A percentile compares a stretch with the other conserved stretches of the same genome.
Evolutionary conservation across 2,329 filamentous ascomycete species (phyloP).

Genomic region (Alternaria sp.): DNA sequence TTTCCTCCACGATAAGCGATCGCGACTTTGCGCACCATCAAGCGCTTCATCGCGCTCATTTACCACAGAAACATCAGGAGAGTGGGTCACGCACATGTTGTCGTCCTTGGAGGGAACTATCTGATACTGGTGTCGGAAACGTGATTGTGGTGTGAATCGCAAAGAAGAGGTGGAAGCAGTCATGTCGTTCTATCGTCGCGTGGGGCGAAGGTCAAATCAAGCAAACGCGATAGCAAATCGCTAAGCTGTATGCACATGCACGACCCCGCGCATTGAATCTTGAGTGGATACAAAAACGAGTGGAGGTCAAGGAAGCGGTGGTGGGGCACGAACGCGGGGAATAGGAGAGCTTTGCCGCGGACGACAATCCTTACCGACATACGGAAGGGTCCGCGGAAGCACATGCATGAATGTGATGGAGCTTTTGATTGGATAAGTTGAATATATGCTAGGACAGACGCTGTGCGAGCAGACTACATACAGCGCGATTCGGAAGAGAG

Average conservation of each 20-base stretch:
- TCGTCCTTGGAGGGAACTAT: conserved; percentile 28
- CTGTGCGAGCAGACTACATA: no score
- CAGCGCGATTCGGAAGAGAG: no score
- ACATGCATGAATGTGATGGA: no score
- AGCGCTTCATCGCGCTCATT: background rate
- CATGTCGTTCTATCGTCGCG: background rate
- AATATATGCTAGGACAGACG: no score
- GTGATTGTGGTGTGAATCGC: background rate
- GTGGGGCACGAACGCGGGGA: no score
- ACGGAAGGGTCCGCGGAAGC: accelerated
- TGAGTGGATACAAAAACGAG: no score
- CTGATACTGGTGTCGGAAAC: conserved; percentile 23
- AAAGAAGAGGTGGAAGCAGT: background rate
- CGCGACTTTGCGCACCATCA: background rate
- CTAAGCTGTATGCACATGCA: background rate
- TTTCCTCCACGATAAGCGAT: conserved; percentile 19
- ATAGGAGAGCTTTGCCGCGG: no score
- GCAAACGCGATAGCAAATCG: background rate
- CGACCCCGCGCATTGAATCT: no score
- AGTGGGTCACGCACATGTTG: conserved; percentile 3
- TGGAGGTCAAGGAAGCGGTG: no score
- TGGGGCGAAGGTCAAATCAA: background rate
- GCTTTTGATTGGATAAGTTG: no score
- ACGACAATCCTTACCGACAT: no score
- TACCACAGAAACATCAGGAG: conserved; percentile 2